phyloP scores from a whole-genome alignment of 2,329 filamentous ascomycete genomes.

The Didymella glomerata region DNA sequence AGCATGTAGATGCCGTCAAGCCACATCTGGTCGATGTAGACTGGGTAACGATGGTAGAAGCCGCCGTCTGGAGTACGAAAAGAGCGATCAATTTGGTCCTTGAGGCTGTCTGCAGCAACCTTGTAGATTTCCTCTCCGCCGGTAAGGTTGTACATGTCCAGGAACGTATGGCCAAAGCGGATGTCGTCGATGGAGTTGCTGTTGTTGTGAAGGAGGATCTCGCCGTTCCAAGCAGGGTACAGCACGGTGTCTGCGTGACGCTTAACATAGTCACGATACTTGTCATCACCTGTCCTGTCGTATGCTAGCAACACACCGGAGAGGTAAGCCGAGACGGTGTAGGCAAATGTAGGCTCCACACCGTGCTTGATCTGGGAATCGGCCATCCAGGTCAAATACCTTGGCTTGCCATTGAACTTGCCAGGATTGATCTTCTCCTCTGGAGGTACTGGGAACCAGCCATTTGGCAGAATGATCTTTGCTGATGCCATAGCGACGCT shows the following conservation, averaged over 20 bases:
- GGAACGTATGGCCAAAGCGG: conserved; percentile 59
- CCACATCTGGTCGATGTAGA: conserved; percentile 63
- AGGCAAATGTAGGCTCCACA: conserved; percentile 29
- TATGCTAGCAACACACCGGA: conserved; percentile 30
- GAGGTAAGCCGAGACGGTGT: conserved; percentile 30
- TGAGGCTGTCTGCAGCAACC: conserved; percentile 55
- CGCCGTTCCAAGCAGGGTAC: conserved; percentile 44
- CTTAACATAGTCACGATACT: conserved; percentile 52
- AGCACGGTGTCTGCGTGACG: conserved; percentile 58
- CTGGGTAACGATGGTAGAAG: conserved; percentile 60
- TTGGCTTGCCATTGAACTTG: conserved; percentile 23
- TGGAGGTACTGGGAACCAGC: conserved; percentile 28
- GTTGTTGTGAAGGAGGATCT: conserved; percentile 27
- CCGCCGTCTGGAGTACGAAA: conserved; percentile 59
- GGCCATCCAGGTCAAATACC: conserved; percentile 34
- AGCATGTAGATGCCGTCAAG: conserved; percentile 57
- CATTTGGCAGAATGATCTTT: conserved; percentile 23
- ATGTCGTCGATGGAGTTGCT: conserved; percentile 59
- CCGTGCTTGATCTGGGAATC: conserved; percentile 35
- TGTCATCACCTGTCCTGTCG: conserved; percentile 27
- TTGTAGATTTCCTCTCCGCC: conserved; percentile 55
- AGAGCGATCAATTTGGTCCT: conserved; percentile 56
- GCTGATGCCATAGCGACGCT: conserved; percentile 23
- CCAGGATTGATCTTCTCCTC: conserved; percentile 20
- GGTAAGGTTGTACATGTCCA: conserved; percentile 50